Conservation (phyloP, 495 filamentous ascomycete genomes). For the Chaetomium fimeti region DNA sequence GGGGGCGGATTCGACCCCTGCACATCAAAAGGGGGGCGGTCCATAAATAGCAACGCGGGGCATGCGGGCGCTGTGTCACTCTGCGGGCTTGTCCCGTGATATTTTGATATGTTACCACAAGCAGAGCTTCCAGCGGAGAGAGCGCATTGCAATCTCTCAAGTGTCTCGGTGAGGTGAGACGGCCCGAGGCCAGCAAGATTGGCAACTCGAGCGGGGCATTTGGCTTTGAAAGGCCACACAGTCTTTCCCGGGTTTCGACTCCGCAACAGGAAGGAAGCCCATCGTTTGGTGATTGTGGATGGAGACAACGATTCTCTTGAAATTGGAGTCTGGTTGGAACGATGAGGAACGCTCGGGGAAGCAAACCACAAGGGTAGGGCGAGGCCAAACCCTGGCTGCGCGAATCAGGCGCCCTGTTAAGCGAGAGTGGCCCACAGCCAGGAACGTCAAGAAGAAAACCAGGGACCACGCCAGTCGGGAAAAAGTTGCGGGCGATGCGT, state of each 20-base stretch:
- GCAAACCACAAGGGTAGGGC: neutral
- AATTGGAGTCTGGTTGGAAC: neutral
- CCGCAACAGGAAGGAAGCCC: neutral
- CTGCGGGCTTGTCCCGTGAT: neutral
- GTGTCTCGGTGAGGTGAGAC: neutral
- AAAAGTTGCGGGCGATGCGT: neutral
- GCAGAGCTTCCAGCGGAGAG: neutral
- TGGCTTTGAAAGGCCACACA: neutral
- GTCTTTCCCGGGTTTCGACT: neutral
- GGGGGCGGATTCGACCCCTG: neutral
- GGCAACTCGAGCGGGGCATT: neutral
- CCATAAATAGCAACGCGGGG: conserved; percentile 19
- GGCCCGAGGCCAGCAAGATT: neutral
- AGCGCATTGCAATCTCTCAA: neutral
- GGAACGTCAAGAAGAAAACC: neutral
- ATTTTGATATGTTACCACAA: neutral
- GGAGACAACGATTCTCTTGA: neutral
- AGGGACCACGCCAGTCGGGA: neutral
- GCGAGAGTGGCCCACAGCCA: conserved; percentile 31
- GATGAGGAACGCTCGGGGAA: neutral
- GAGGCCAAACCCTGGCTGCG: conserved; percentile 11
- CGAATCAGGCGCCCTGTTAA: conserved; percentile 37
- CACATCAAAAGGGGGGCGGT: neutral
- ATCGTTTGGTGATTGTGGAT: neutral
- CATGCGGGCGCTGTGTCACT: conserved; percentile 4